Evolutionary conservation across 1,139 yeast species (phyloP), one percentile per base, ranked within the genome.

Genomic region (Candida gigantensis): DNA sequence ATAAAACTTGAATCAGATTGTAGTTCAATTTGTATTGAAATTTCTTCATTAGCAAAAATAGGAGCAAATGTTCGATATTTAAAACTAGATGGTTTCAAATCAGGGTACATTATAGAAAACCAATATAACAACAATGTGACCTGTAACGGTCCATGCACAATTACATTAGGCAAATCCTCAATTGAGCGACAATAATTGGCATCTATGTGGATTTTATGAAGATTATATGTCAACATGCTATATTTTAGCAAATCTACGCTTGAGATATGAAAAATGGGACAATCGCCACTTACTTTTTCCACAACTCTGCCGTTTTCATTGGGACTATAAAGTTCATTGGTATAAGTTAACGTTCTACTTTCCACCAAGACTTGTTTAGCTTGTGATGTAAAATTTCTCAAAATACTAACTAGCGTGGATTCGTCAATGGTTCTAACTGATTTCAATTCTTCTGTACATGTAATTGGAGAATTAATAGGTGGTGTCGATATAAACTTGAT

Each of bases 121-220:
- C 78, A 81, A 40, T 75, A 73, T 29, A 85, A 53, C 12, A 77
- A 46, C 29, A 85, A 46, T 2, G 84, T 79, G 1, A 85, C 74
- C 44, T 84, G 65, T 34, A 89, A 65, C 0, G 97, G 97, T 0
- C 96, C 98, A 30, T 86, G 96, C 0, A 84, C 83, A 0, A 92
- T 62, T 1, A 81, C 55, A 26, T 68, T 68, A 0, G 82, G 79
- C 34, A 87, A 74, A 0, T 76, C 72, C 51, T 92, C 97, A 1
- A 53, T 51, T 0, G 55, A 38, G 5, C 44, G 53, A 17, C 85
- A 70, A 52, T 86, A 86, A 1, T 48, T 49, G 2, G 60, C 58
- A 51, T 86, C 86, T 54, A 79, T 79, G 57, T 92, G 98, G 29
- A 92, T 86, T 40, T 75, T 73, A 57, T 92, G 98, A 5, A 92